phyloP scores from a whole-genome alignment of 2,329 filamentous ascomycete species.

The Colletotrichum sp. region DNA sequence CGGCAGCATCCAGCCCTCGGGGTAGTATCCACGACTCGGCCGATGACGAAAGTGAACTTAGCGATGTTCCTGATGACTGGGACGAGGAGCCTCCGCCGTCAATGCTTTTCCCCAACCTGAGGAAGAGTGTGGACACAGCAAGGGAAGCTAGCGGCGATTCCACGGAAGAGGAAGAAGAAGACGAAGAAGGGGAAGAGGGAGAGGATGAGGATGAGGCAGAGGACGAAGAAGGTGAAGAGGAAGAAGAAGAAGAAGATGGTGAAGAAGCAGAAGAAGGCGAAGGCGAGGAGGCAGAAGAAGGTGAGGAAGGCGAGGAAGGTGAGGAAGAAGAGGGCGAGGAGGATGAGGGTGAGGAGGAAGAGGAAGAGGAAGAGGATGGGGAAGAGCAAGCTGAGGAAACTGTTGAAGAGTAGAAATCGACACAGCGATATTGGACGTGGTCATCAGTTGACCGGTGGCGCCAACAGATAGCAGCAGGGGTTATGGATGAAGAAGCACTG shows the following conservation, averaged over 20 bases:
- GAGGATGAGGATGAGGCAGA: conserved; percentile 21
- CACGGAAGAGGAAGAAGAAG: conserved; percentile 29
- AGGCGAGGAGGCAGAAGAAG: conserved; percentile 4
- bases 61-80: conserved; percentile 65
- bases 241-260: background rate
- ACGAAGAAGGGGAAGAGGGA: conserved; percentile 22
- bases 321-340: conserved; percentile 16
- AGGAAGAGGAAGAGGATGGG: background rate
- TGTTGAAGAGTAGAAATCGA: background rate
- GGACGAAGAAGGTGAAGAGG: conserved; percentile 4
- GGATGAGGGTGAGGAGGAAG: conserved; percentile 27
- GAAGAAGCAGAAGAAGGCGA: conserved; percentile 22
- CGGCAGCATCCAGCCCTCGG: conserved; percentile 52
- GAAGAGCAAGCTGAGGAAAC: background rate
- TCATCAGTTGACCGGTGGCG: background rate
- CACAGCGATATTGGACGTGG: background rate
- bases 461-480: background rate
- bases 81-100: conserved; percentile 61
- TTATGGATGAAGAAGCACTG: background rate
- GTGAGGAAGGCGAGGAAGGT: conserved; percentile 23
- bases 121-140: conserved; percentile 38
- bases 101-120: conserved; percentile 55
- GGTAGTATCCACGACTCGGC: conserved; percentile 69
- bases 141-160: conserved; percentile 16
- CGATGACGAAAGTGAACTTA: conserved; percentile 73